Base-by-base conservation (phyloP, 129 eudicot genomes). In the sunflower (Helianthus annuus) region DNA sequence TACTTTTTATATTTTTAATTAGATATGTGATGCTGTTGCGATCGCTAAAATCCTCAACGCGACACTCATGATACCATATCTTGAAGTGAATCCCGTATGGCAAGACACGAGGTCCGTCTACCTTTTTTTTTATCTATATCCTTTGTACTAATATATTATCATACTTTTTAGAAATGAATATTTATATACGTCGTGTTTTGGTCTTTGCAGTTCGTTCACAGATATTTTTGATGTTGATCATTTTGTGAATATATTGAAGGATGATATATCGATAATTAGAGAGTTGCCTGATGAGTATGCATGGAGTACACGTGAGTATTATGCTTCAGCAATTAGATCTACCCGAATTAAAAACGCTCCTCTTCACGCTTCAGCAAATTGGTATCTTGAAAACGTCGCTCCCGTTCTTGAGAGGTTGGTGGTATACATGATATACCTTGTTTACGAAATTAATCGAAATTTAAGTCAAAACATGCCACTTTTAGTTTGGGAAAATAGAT, bases 11-110 rank as follows among this genome's bases (percentile, higher is more conserved):
- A 24, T 66, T 72, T 38, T 69, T 15, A n/a, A 64, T 57, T 80
- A 94, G 99, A 90, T 94, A 12, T 94, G 99, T 79, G 99, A 94
- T 34, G 99, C 96, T 32, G 99, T 94, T 77, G 99, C 97, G 40
- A 81, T 94, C 29, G 99, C 99, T 64, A 94, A 94, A 82, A 90
- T 94, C 74, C 78, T 94, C 74, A 94, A 94, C 60, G 97, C 99
- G 36, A 94, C 99, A 48, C 96, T 94, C 74, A 82, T 94, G 60
- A 88, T 94, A 71, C 99, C 99, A 4, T 85, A 86, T 78, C 91
- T 94, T 45, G 99, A 94, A 86, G 88, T 90, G 68, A 90, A 94
- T 86, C 94, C 97, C n/a, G 99, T 94, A 59, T 94, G 99, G 99
- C 84, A 88, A 89, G 99, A 94, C 83, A 86, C 99, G 64, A 94